A percentile compares a stretch with the other conserved stretches of the same genome.
These are phyloP conservation scores for Sphagnurus paluster DNA, from an alignment of 1,284 basidiomycete genomes.

Conservation along the genomic window DNA sequence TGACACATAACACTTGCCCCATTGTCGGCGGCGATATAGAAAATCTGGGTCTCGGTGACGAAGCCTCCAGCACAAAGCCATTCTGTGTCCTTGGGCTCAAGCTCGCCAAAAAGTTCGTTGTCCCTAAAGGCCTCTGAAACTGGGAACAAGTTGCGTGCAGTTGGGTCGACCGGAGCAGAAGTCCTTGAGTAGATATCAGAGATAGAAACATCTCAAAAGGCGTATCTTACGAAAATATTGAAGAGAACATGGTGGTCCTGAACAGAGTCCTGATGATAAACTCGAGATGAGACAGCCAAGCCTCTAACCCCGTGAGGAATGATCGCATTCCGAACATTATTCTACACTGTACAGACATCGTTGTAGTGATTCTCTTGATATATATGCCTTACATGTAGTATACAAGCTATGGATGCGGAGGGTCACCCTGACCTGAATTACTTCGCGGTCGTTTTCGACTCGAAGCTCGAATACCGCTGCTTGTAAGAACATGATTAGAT, in stretches of 20 bases:
- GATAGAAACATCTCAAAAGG: conserved; percentile 16
- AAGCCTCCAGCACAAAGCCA: conserved; percentile 89
- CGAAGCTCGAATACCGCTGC: background rate
- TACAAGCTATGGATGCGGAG: background rate
- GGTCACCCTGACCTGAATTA: conserved; percentile 9
- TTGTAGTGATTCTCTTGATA: no score
- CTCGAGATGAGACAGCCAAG: conserved; percentile 4
- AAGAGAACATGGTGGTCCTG: conserved; percentile 63
- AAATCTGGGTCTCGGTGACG: conserved; percentile 90
- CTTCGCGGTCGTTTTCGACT: conserved; percentile 21
- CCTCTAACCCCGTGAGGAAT: conserved; percentile 5
- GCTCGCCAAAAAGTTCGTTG: conserved; percentile 69
- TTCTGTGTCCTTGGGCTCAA: conserved; percentile 73
- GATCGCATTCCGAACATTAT: background rate
- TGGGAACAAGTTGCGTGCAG: conserved; percentile 78
- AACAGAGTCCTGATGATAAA: conserved; percentile 7
- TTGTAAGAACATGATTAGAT: conserved; percentile 3
- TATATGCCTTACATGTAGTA: background rate
- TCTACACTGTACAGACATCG: no score
- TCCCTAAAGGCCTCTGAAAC: conserved; percentile 58
- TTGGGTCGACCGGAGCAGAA: conserved; percentile 54
- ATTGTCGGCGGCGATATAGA: conserved; percentile 85
- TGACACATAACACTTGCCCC: conserved; percentile 86
- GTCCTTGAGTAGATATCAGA: conserved; percentile 39
- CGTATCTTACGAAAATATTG: conserved; percentile 66